Evolutionary conservation across 352 stramenopile genomes (phyloP), one percentile per base, ranked within the genome.

Genomic region (Phytopythium boreale): DNA sequence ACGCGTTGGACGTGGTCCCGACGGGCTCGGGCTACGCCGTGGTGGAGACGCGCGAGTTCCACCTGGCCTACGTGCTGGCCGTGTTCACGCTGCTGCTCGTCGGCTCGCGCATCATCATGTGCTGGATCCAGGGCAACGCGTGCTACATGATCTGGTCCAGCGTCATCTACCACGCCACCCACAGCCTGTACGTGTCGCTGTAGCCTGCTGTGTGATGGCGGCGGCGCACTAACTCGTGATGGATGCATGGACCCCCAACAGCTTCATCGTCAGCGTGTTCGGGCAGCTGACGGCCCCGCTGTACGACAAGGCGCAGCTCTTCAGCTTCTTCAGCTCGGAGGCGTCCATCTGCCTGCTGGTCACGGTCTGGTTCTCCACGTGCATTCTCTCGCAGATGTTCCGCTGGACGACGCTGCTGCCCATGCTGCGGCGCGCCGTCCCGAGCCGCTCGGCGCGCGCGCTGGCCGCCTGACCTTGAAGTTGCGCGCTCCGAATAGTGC

Each of bases 101-200:
- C 26, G 87, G 87, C 19, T 91, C 87, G 27, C 87, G 87, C 50
- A 92, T 95, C 73, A 95, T 92, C 68, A 95, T 95, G 87, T 94
- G 87, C 76, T 95, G 87, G 87, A 94, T 95, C 63, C 87, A 95
- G 68, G 87, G 87, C 73, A 93, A 93, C 61, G 90, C 87, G 43
- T 87, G 79, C 78, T 92, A 92, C 70, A 80, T 93, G 64, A 94
- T 95, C 72, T 95, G 87, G 87, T 93, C 87, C 7, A 94, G 85
- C 65, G 84, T 89, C 59, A 71, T 95, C 46, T 95, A 95, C 71
- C 87, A 94, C 66, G 76, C 87, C 24, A 90, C 85, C 17, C 87
- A 95, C 72, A 93, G 91, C 39, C 78, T 95, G 84, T 95, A 93
- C 77, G 84, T 82, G 24, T 22, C 9, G 1, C 0, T 19, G 11